A percentile compares a stretch with the other conserved stretches of the same genome.
These are phyloP conservation scores for Peronospora destructor DNA, from an alignment of 352 stramenopile genomes.

Conservation along the genomic window DNA sequence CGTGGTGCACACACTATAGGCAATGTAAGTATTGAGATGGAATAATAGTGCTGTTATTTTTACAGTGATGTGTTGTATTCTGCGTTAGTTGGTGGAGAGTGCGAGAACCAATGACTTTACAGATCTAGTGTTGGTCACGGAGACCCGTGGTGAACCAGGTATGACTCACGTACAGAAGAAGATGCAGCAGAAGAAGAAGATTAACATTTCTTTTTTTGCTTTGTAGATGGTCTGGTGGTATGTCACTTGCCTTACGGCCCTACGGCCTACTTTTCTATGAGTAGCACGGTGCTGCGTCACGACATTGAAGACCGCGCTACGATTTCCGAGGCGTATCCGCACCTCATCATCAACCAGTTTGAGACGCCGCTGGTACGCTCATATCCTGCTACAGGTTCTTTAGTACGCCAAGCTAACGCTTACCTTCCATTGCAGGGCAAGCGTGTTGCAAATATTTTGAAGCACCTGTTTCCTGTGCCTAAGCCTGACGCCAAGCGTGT, in stretches of 20 bases:
- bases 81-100: constrained; percentile 92
- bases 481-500: constrained; percentile 94
- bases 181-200: background rate
- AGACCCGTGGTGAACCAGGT: constrained; percentile 96
- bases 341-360: constrained; percentile 98
- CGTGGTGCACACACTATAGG: constrained; percentile 91
- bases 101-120: constrained; percentile 96
- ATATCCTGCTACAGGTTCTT: background rate
- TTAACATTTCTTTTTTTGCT: constrained; percentile 2
- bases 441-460: constrained; percentile 96
- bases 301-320: constrained; percentile 96
- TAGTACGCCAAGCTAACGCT: background rate
- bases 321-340: constrained; percentile 90
- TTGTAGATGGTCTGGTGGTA: constrained; percentile 93
- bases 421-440: constrained; percentile 45
- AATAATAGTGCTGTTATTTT: background rate
- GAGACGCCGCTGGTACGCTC: constrained; percentile 75
- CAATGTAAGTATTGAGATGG: constrained; percentile 38
- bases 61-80: too few relatives aligned
- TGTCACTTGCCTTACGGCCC: constrained; percentile 98
- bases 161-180: constrained; percentile 4
- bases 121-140: constrained; percentile 97
- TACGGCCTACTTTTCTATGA: constrained; percentile 98
- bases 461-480: constrained; percentile 98
- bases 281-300: constrained; percentile 95